Base-by-base conservation (phyloP, 2,329 filamentous ascomycete genomes). In the Aureobasidium subglaciale region DNA sequence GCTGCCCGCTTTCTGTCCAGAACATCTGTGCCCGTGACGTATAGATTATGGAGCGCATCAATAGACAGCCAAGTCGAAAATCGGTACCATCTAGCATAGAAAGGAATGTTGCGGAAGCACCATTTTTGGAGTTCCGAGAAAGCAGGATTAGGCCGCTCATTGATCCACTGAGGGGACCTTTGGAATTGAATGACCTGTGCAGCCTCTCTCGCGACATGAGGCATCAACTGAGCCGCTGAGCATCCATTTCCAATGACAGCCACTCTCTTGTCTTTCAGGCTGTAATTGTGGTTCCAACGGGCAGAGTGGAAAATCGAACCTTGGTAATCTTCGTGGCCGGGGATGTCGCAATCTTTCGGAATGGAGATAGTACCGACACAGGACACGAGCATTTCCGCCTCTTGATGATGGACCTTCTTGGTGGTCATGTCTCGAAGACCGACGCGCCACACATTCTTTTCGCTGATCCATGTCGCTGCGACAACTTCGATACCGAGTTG, bases 151-250 rank as follows among this genome's bases (percentile, higher is more conserved):
- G 65, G 68, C 8, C 67, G 59, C 55, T 65, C 67, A 50, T 69
- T 64, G 55, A 68, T 68, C 68, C 67, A 70, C 53, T 70, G 67
- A 0, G 61, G 55, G 30, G 60, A 63, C 16, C 66, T 48, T 10
- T 60, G 59, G 40, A 58, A 58, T 34, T 59, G 57, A 11, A 37
- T 53, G 13, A 54, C 27, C 13, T 16, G 9, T 7, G 27, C 25
- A 7, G 53, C 54, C 6, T 40, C 27, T 41, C 27, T 38, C n/a
- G 37, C 46, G 13, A 50, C 53, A n/a, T 16, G 15, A 3, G 75
- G 75, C 1, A 77, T 70, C 37, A 77, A 75, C 60, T 78, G 75
- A 0, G 75, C 76, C 6, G 75, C 75, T 48, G 70, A 73, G 59
- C 73, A 77, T 34, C 75, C 74, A 20, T 59, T 59, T 4, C 58